Evolutionary conservation across 768 basidiomycete genomes (phyloP), one percentile per base, ranked within the genome.

Genomic region (Amylocystis lapponica): DNA sequence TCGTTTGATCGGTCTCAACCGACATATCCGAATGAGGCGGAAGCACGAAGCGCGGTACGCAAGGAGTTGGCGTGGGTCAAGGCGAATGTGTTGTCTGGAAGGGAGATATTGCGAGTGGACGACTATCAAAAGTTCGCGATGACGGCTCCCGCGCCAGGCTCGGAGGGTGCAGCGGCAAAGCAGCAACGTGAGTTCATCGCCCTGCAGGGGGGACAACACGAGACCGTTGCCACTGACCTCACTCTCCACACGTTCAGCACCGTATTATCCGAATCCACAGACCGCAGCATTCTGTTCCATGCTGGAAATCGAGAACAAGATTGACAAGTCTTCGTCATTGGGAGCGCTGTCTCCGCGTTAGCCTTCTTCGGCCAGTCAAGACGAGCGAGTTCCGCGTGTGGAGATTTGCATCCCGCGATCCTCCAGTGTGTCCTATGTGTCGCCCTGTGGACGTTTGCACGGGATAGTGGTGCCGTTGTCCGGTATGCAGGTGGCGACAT

Each of bases 241-340:
- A n/a, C n/a, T n/a, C 38, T 26, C n/a, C 16, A 27, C 27, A 29
- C 3, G 3, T 45, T 9, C 57, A 93, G 89, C 83, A 20, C 75
- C 76, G 1, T 77, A 74, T 68, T 94, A 89, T 60, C 76, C 81
- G 20, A 95, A 94, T 55, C 86, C 90, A 21, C 93, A 98, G 58
- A 98, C 93, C 1, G 79, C 78, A 40, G 83, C 91, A 3, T 86
- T 97, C 53, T 89, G 88, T 57, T 59, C 65, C 16, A 77, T 97
- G 78, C 59, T 99, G 29, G 76, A 75, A 14, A 75, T 98, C 29
- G 72, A 79, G 47, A 90, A 95, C 64, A 84, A 78, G 55, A 69
- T 85, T 36, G 53, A 57, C 36, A n/a, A n/a, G n/a, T n/a, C n/a
- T n/a, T n/a, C n/a, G n/a, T n/a, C n/a, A n/a, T n/a, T n/a, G n/a